Conservation (phyloP, 441 rosid species). For the Gossypium schwendimanii region DNA sequence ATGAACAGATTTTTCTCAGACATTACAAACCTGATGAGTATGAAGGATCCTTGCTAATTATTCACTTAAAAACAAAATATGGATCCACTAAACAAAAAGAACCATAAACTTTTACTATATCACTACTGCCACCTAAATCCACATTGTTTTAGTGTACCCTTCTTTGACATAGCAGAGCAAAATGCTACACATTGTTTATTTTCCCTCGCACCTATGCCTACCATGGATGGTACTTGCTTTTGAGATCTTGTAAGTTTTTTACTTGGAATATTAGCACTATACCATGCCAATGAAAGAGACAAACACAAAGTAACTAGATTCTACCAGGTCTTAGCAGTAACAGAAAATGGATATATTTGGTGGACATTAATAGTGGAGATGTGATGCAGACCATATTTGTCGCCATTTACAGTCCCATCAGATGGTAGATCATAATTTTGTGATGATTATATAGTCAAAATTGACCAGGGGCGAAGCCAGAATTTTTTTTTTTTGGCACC, state of each 20-base stretch:
- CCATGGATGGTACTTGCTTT: not conserved
- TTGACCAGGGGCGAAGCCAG: too few relatives aligned
- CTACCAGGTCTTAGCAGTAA: not conserved
- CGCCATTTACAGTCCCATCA: not conserved
- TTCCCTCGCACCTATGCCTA: not conserved
- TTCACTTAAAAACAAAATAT: not conserved
- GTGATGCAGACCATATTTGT: not conserved
- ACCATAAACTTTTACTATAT: not conserved
- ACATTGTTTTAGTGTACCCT: not conserved
- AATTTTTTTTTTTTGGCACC: too few relatives aligned
- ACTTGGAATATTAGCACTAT: not conserved
- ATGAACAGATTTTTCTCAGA: not conserved
- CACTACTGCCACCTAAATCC: not conserved
- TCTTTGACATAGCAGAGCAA: not conserved
- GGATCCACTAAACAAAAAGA: not conserved
- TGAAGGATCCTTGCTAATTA: not conserved
- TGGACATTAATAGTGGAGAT: too few relatives aligned
- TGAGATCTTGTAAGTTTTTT: not conserved
- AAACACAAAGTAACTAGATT: not conserved
- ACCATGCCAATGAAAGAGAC: not conserved
- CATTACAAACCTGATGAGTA: not conserved
- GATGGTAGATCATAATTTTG: not conserved
- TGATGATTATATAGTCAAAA: not conserved
- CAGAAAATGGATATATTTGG: not conserved
- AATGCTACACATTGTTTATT: not conserved